Evolutionary conservation across 1,139 yeast genomes (phyloP), one percentile per base, ranked within the genome.

Genomic region (Nakaseomyces delphensis): DNA sequence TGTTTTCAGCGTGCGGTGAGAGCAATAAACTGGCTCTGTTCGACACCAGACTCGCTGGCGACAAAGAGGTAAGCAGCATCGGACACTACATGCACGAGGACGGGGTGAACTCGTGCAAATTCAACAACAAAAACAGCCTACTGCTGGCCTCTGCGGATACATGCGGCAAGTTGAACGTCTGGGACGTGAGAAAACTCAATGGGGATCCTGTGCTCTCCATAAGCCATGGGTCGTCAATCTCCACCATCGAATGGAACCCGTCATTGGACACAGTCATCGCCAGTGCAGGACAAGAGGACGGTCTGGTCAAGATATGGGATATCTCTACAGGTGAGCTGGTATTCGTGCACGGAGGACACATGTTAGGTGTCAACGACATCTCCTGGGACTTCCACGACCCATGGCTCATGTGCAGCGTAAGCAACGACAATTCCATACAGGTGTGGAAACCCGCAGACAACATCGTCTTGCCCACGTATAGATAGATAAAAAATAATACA

Each of bases 331-430:
- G 71, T 53, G 50, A 68, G 57, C 63, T 79, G 37, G 46, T 79
- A 18, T 89, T 91, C 57, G 71, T 75, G 28, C 98, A 93, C 61
- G 85, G 83, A 10, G 98, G 98, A 0, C 99, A 91, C 60, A 77
- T 91, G 73, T 69, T 83, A 43, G 89, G 93, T 18, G 84, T 91
- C 13, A 80, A 83, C 54, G 97, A 89, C 57, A 68, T 89, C 38
- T 76, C 80, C 38, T 91, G 98, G 98, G 84, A 87, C 46, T 76
- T 79, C 1, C 79, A 77, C 50, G 82, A 82, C 49, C 79, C 81
- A 9, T 80, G 89, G 83, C 71, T 85, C 64, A 54, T 89, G 37
- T 83, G 91, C 7, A 79, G 87, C 56, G 94, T 86, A 3, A 80
- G 91, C 0, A 91, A 84, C 56, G 97, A 91, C 57, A 91, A 91